Conservation (phyloP, 73 alveolate species). For the Tetrahymena borealis region DNA sequence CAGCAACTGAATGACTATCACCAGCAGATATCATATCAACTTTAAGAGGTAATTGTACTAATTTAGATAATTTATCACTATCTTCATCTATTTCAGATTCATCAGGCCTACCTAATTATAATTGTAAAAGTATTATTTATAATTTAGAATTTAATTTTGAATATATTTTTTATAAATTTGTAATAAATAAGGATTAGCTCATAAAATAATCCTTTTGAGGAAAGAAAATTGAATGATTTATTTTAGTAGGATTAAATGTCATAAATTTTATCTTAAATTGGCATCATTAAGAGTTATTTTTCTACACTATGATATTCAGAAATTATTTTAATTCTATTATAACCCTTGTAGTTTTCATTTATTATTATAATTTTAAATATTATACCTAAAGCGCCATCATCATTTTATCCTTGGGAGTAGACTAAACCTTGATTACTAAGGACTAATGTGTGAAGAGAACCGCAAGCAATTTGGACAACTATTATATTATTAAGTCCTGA, state of each 20-base stretch:
- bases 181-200: too few relatives aligned
- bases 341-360: too few relatives aligned
- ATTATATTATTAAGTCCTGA: background rate
- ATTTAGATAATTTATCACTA: slow-evolving; percentile 17
- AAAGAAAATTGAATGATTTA: too few relatives aligned
- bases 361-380: background rate
- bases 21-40: slow-evolving; percentile 51
- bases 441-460: slow-evolving; percentile 62
- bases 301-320: too few relatives aligned
- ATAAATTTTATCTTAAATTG: too few relatives aligned
- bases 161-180: too few relatives aligned
- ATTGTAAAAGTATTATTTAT: too few relatives aligned
- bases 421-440: slow-evolving; percentile 48
- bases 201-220: too few relatives aligned
- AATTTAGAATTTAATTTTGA: too few relatives aligned
- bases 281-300: too few relatives aligned
- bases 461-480: slow-evolving; percentile 49
- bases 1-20: slow-evolving; percentile 53
- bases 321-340: too few relatives aligned
- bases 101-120: background rate
- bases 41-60: slow-evolving; percentile 11
- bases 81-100: background rate
- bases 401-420: slow-evolving; percentile 72
- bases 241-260: too few relatives aligned
- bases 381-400: slow-evolving; percentile 74